These are phyloP conservation scores for Ogataea trehalophila DNA, from an alignment of 805 yeast species.

Conservation along the genomic window DNA sequence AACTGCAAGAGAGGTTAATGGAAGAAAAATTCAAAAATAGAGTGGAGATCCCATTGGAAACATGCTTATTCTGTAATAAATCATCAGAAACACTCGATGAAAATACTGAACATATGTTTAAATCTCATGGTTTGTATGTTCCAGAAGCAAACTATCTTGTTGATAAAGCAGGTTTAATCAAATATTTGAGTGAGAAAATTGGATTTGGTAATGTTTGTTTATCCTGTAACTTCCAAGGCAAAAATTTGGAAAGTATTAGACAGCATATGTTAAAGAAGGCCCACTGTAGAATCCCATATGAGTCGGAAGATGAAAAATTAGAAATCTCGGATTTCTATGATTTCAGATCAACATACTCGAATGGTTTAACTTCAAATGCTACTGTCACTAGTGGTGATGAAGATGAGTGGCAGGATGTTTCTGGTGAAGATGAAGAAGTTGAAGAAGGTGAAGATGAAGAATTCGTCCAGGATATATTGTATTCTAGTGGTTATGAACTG, in stretches of 20 bases:
- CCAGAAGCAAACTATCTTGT: slow-evolving; percentile 74
- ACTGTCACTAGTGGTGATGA: slow-evolving; percentile 30
- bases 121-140: slow-evolving; percentile 75
- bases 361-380: slow-evolving; percentile 21
- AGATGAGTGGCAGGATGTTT: slow-evolving; percentile 32
- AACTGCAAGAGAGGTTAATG: slow-evolving; percentile 37
- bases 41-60: slow-evolving; percentile 43
- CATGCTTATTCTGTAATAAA: slow-evolving; percentile 47
- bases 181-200: slow-evolving; percentile 72
- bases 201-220: slow-evolving; percentile 82
- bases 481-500: slow-evolving; percentile 52
- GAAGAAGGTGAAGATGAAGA: slow-evolving; percentile 31
- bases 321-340: slow-evolving; percentile 82
- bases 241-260: slow-evolving; percentile 75
- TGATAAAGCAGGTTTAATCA: slow-evolving; percentile 68
- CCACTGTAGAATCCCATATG: slow-evolving; percentile 89
- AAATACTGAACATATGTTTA: slow-evolving; percentile 67
- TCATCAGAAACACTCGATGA: slow-evolving; percentile 36
- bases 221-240: slow-evolving; percentile 81
- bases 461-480: slow-evolving; percentile 27
- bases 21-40: slow-evolving; percentile 40
- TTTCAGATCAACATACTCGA: slow-evolving; percentile 56
- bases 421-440: slow-evolving; percentile 12
- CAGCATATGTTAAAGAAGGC: slow-evolving; percentile 83
- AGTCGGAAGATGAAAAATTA: slow-evolving; percentile 68